Base-by-base conservation (phyloP, 2,329 filamentous ascomycete genomes). In the Aurifilum marmelostoma region DNA sequence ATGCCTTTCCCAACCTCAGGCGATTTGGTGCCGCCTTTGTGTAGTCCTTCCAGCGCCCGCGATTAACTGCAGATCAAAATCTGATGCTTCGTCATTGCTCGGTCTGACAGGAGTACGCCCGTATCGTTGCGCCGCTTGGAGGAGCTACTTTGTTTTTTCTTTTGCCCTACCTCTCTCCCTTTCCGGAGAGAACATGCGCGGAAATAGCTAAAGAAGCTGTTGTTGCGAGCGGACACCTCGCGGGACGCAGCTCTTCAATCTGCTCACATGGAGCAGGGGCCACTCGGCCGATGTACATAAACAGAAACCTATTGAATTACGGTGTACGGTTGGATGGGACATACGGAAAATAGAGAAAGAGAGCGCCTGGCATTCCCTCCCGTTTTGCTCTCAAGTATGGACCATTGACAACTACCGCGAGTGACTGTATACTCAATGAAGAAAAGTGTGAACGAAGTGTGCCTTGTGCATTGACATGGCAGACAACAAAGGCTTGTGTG, bases 241-340 rank as follows among this genome's bases (percentile, higher is more conserved):
- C 37, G 34, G 37, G 52, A 8, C 24, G 63, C 50, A 59, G 37
- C n/a, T 65, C 16, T 41, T n/a, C 11, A 59, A 32, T 59, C 37
- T 58, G 50, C 34, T 29, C 37, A 29, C 39, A 27, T 29, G 14
- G 12, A 37, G 32, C 34, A 65, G 52, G 52, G 63, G 63, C 52
- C 56, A 39, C 52, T 21, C 24, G 62, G 62, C 62, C 41, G 8
- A 58, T 65, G 63, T 58, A 65, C 63, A 65, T 65, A 65, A 65
- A 47, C 6, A 47, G 7, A 47, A 47, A 47, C 43, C 29, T 14
- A 24, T 54, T 52, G 24, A 64, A 37, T 56, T 65, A n/a, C 21
- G 63, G 47, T 65, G 34, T 56, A 43, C 29, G 50, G 24, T 11
- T 16, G 24, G 27, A 7, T 9, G 32, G n/a, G 47, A 39, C 18